Evolutionary conservation across 2,329 filamentous ascomycete species (phyloP).

Genomic region (Knufia fluminis): DNA sequence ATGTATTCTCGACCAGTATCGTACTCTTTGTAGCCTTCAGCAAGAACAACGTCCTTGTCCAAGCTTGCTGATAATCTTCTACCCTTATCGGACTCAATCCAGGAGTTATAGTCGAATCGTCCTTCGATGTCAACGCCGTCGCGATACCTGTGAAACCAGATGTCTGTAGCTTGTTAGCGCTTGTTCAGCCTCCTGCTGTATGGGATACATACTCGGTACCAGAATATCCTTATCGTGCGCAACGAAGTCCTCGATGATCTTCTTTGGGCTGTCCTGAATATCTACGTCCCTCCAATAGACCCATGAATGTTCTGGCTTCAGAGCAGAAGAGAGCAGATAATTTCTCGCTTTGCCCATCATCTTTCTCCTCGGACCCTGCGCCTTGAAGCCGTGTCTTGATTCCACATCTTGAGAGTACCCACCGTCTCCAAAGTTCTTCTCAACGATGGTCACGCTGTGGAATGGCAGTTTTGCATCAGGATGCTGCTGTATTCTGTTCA

Average conservation of each 20-base stretch:
- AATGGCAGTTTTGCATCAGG: constrained; percentile 70
- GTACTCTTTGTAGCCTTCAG: constrained; percentile 92
- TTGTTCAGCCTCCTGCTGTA: constrained; percentile 12
- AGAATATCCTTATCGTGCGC: constrained; percentile 87
- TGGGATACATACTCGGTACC: constrained; percentile 69
- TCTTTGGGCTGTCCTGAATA: constrained; percentile 78
- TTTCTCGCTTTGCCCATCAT: constrained; percentile 85
- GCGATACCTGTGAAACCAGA: constrained; percentile 91
- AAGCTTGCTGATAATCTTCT: constrained; percentile 64
- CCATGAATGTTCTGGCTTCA: constrained; percentile 95
- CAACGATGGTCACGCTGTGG: constrained; percentile 70
- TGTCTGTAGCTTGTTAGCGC: constrained; percentile 48
- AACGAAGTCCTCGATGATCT: constrained; percentile 89
- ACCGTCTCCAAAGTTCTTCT: constrained; percentile 79
- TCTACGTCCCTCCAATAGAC: constrained; percentile 98
- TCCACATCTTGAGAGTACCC: constrained; percentile 65
- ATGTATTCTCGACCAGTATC: constrained; percentile 85
- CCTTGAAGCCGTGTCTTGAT: constrained; percentile 74
- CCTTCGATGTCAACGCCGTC: constrained; percentile 83
- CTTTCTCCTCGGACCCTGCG: constrained; percentile 82
- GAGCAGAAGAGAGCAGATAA: constrained; percentile 71
- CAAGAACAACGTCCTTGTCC: constrained; percentile 72
- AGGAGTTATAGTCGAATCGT: constrained; percentile 98
- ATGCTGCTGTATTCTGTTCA: constrained; percentile 77
- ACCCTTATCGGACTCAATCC: constrained; percentile 85